Evolutionary conservation across 164 flowering plant genomes (phyloP), one percentile per base, ranked within the genome.

Genomic region (Nelumbo lutea): DNA sequence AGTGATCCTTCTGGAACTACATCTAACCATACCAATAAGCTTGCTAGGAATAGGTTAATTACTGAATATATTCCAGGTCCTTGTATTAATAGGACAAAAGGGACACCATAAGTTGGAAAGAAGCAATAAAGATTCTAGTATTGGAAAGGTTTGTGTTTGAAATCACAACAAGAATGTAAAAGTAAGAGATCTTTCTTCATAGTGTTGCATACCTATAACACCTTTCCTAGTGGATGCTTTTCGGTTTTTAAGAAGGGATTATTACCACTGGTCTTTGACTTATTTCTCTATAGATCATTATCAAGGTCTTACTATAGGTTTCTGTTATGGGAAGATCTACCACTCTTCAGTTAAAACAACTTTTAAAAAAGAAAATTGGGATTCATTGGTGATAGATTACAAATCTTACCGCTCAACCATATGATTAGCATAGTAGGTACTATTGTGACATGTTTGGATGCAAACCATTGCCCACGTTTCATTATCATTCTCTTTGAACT

Each of bases 211-310:
- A 76, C 90, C 96, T 61, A 98, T 96, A 74, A 92, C 99, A 66
- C 88, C 93, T 73, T 95, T 95, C 80, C 85, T 91, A 72, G 97
- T 92, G 96, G 99, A 95, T 83, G 97, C 97, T 70, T 95, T 95
- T 71, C 90, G 80, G 42, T 87, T 85, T 70, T 85, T 95, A 61
- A 82, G 88, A 84, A 81, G 96, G 67, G 96, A 89, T 81, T 95
- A 97, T 77, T 86, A 87, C 42, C 90, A 90, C 75, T 95, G 98
- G 97, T 95, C 92, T 85, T 96, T 95, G 27, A 87, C 94, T 41
- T 98, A 95, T 76, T 95, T 95, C 71, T 98, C 92, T 73, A 65
- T 83, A 46, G 99, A 95, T 70, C 99, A 89, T 82, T 89, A 89
- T 78, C 89, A 86, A 80, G 94, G 94, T 11, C 80, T 89, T 56